Conservation (phyloP, 169 alveolate species). For the Babesia microti region DNA sequence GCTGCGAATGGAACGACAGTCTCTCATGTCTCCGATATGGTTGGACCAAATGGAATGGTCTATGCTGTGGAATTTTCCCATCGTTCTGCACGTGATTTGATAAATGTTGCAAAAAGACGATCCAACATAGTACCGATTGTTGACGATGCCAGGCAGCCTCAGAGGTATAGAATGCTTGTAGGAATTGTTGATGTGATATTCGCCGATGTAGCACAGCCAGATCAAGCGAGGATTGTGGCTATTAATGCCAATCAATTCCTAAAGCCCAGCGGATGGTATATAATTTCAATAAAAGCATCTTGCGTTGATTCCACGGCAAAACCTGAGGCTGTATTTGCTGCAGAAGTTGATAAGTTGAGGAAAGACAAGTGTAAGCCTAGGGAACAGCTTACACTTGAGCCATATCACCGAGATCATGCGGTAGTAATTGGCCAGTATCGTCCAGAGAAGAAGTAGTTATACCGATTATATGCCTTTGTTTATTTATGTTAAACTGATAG, state of each 20-base stretch:
- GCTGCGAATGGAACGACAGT: slow-evolving; percentile 98
- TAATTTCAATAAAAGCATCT: slow-evolving; percentile 94
- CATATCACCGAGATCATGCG: slow-evolving; percentile 96
- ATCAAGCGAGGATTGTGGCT: slow-evolving; percentile 94
- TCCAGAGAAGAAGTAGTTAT: slow-evolving; percentile 58
- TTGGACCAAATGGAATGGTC: slow-evolving; percentile 95
- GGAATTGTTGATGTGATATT: slow-evolving; percentile 97
- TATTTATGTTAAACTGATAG: too few relatives aligned
- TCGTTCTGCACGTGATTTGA: slow-evolving; percentile 94
- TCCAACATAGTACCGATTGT: slow-evolving; percentile 97
- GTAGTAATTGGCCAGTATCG: slow-evolving; percentile 94
- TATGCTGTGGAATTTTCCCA: slow-evolving; percentile 98
- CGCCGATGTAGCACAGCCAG: slow-evolving; percentile 98
- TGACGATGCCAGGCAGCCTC: slow-evolving; percentile 98
- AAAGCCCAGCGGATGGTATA: slow-evolving; percentile 95
- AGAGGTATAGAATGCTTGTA: slow-evolving; percentile 91
- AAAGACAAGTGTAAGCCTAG: slow-evolving; percentile 89
- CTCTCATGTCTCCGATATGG: slow-evolving; percentile 97
- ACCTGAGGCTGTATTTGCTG: slow-evolving; percentile 91
- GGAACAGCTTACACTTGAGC: slow-evolving; percentile 93
- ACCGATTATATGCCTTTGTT: slow-evolving; percentile 4
- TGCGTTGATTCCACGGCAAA: slow-evolving; percentile 97
- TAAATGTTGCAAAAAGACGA: slow-evolving; percentile 95
- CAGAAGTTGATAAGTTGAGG: slow-evolving; percentile 81
- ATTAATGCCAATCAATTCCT: slow-evolving; percentile 88